A percentile compares a stretch with the other conserved stretches of the same genome.
These are phyloP conservation scores for Serendipita sp. DNA, from an alignment of 768 basidiomycete species.

Conservation along the genomic window DNA sequence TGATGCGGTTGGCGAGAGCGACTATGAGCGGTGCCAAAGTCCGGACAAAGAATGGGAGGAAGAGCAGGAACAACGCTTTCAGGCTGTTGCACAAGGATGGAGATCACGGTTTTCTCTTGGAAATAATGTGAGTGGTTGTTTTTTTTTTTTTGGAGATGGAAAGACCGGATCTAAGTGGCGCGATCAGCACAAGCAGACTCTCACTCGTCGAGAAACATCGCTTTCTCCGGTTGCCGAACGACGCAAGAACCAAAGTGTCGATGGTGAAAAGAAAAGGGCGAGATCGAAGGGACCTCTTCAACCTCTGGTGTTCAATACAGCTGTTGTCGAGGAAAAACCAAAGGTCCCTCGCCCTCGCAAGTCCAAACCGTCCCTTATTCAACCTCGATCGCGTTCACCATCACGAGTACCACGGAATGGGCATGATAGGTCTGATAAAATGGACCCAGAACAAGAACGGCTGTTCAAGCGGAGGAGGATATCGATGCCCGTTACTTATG, in stretches of 20 bases:
- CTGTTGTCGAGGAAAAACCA: too few species aligned
- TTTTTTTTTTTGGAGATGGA: too few species aligned
- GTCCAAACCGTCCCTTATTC: too few species aligned
- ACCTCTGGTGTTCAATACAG: neutral
- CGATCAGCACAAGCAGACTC: neutral
- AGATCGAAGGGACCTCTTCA: neutral
- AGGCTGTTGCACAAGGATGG: neutral
- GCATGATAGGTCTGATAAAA: too few species aligned
- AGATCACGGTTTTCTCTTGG: neutral
- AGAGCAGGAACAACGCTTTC: neutral
- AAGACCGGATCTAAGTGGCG: neutral
- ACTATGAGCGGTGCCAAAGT: neutral
- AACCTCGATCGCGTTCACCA: too few species aligned
- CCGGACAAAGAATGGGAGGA: neutral
- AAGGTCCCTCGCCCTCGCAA: too few species aligned
- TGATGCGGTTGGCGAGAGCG: conserved; percentile 3
- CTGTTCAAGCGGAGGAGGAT: too few species aligned
- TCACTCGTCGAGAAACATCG: neutral
- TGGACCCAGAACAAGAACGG: too few species aligned
- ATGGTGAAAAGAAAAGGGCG: neutral
- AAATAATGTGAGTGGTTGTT: neutral
- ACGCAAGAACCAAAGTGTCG: neutral
- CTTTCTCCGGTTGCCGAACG: neutral
- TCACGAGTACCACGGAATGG: too few species aligned
- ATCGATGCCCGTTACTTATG: too few species aligned